These are phyloP conservation scores for Nematocida ausubeli DNA, from an alignment of 371 early-diverging fungal species.

Conservation along the genomic window DNA sequence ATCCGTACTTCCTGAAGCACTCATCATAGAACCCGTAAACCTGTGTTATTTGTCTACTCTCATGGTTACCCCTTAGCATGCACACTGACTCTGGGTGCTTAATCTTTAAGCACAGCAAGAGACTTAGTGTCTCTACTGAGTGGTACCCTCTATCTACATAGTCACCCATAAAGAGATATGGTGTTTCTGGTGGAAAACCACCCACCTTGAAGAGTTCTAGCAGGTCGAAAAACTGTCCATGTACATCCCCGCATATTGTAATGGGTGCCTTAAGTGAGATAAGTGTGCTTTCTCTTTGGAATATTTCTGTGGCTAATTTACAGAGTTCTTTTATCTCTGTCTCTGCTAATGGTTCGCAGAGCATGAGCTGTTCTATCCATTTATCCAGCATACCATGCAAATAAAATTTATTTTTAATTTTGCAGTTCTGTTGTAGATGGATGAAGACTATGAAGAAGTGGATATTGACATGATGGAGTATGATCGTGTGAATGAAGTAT, in stretches of 20 bases:
- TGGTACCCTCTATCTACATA: constrained; percentile 93
- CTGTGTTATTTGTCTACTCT: constrained; percentile 91
- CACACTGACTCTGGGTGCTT: constrained; percentile 79
- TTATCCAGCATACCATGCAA: constrained; percentile 64
- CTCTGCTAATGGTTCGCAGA: constrained; percentile 74
- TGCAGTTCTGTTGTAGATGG: constrained; percentile 1
- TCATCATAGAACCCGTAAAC: constrained; percentile 94
- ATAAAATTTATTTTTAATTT: constrained; percentile 7
- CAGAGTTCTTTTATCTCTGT: constrained; percentile 78
- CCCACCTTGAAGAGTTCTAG: constrained; percentile 52
- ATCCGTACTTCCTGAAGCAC: constrained; percentile 79
- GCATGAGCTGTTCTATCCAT: constrained; percentile 70
- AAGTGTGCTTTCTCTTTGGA: constrained; percentile 82
- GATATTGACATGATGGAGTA: constrained; percentile 93
- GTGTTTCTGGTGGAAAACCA: constrained; percentile 51
- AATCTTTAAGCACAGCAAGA: constrained; percentile 73
- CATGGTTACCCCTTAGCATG: constrained; percentile 90
- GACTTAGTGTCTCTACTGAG: constrained; percentile 83
- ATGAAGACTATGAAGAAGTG: constrained; percentile 69
- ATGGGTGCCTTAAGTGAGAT: constrained; percentile 57
- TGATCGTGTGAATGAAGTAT: constrained; percentile 75
- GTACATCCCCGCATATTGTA: constrained; percentile 84
- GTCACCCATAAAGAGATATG: constrained; percentile 82
- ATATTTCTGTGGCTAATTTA: constrained; percentile 75
- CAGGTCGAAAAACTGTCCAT: constrained; percentile 84